Evolutionary conservation across 129 eudicot genomes (phyloP), one percentile per base, ranked within the genome.

Genomic region (Lactuca sativa): DNA sequence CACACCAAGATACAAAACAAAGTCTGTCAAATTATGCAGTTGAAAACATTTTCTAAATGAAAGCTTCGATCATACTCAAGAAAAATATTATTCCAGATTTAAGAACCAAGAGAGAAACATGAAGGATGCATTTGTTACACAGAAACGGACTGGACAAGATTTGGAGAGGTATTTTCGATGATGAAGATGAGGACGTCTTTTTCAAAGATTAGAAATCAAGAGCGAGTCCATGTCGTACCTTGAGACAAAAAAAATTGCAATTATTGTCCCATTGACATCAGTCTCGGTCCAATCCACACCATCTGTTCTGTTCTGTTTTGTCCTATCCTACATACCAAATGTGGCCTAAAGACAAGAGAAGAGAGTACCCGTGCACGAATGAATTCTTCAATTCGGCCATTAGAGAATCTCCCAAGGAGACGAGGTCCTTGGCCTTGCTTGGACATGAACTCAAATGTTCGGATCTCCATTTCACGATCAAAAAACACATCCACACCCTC

Each of bases 311-410:
- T 25, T 1, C 30, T 25, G 30, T 25, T 18, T 18, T 18, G 21
- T 18, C 21, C 21, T 18, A 18, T 18, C 21, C 21, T 18, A 18
- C 30, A 25, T 25, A 25, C 30, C 30, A 25, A 0, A 25, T 25
- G 30, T 25, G 30, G 30, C 30, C 30, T 25, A 25, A 25, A 25
- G 38, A 6, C 6, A 9, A 41, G 41, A 36, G 15, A 34, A 72
- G 43, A 73, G 48, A 81, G 25, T 80, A 91, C 97, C 90, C 96
- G 84, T 67, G 98, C 98, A 72, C 74, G 95, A 72, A 92, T 92
- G 76, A 89, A 92, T 77, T 92, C 98, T 78, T 92, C 98, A 76
- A 92, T 71, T 30, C 98, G 78, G 47, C 98, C 98, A 81, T 75
- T 82, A 38, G 83, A 44, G 72, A 92, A 92, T 44, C 91, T 70